Conservation (phyloP, 179 eudicot genomes). For the Camellia oleifera region DNA sequence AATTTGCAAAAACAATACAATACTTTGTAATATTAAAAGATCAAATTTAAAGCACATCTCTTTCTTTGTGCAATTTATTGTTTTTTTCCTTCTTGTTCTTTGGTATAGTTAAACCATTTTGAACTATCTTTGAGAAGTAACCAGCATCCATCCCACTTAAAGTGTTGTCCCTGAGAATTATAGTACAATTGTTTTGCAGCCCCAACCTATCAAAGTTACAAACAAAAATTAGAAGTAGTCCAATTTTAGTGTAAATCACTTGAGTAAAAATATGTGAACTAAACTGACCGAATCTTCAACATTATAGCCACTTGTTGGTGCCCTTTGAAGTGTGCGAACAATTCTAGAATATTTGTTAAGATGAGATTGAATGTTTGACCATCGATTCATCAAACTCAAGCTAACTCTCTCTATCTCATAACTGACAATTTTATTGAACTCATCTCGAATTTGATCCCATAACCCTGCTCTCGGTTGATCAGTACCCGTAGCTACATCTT, state of each 20-base stretch:
- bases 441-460: no score
- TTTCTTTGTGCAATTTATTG: constrained; percentile 2
- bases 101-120: neutral
- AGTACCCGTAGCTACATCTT: no score
- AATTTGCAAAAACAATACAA: neutral
- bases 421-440: no score
- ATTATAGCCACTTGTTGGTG: neutral
- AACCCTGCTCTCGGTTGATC: no score
- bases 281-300: neutral
- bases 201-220: neutral
- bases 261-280: neutral
- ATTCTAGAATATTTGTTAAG: no score
- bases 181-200: constrained; percentile 6
- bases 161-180: neutral
- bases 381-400: no score
- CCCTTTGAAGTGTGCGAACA: neutral
- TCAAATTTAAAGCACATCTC: neutral
- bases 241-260: neutral
- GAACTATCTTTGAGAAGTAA: neutral
- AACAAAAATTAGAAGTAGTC: neutral
- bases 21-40: neutral
- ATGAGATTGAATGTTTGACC: no score
- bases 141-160: constrained; percentile 5
- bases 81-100: neutral
- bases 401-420: no score